phyloP scores from a whole-genome alignment of 352 stramenopile species.

The Phytophthora nicotianae region DNA sequence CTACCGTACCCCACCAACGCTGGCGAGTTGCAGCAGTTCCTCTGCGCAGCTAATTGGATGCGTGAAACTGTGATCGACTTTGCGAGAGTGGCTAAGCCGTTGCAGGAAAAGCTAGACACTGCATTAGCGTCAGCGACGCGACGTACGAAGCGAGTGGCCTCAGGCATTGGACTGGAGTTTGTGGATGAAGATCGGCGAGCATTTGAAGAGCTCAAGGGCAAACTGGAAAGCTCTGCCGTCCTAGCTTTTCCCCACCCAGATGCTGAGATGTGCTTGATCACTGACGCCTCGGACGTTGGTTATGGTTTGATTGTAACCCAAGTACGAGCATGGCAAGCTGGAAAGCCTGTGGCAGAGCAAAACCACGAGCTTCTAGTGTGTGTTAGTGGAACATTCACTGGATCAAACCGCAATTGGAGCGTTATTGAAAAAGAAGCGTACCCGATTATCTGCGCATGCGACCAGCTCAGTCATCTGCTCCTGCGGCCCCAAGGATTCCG shows the following conservation, averaged over 20 bases:
- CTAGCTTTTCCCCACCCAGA: background rate
- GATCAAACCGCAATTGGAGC: slow-evolving; percentile 6
- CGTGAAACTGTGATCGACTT: too few species aligned
- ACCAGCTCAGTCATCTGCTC: slow-evolving; percentile 13
- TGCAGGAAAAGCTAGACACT: too few species aligned
- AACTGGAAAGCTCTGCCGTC: background rate
- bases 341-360: slow-evolving; percentile 11
- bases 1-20: slow-evolving; percentile 10
- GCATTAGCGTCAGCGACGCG: too few species aligned
- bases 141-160: too few species aligned
- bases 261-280: background rate
- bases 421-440: too few species aligned
- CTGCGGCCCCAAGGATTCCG: slow-evolving; percentile 2
- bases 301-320: slow-evolving; percentile 4
- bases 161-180: too few species aligned
- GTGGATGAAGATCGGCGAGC: too few species aligned
- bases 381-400: slow-evolving; percentile 15
- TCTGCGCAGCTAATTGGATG: too few species aligned
- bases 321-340: background rate
- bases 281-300: slow-evolving; percentile 3
- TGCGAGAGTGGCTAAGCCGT: too few species aligned
- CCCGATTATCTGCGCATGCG: background rate
- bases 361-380: slow-evolving; percentile 12
- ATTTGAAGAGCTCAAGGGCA: background rate
- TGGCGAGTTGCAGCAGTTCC: slow-evolving; percentile 6